A percentile compares a stretch with the other conserved stretches of the same genome.
Conservation (phyloP, 176 grass and related monocot species). For the Olyra latifolia region DNA sequence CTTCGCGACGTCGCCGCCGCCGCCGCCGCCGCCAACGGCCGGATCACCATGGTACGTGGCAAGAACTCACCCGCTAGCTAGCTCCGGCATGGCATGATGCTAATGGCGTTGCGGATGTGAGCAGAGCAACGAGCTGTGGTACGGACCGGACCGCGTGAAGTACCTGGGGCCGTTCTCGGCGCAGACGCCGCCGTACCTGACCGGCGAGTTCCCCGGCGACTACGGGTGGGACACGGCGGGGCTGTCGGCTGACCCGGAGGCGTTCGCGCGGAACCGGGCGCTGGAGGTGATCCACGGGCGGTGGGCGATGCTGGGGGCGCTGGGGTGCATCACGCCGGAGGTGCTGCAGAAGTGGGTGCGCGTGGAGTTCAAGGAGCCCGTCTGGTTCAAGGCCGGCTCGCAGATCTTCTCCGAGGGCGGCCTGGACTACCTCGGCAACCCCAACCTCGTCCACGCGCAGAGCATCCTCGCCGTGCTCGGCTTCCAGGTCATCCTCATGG, state of each 20-base stretch:
- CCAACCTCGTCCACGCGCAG: slow-evolving; percentile 96
- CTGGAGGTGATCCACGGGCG: slow-evolving; percentile 95
- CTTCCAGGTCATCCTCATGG: slow-evolving; percentile 93
- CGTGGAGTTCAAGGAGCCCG: slow-evolving; percentile 94
- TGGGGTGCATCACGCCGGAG: slow-evolving; percentile 91
- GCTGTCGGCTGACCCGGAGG: slow-evolving; percentile 90
- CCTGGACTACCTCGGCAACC: slow-evolving; percentile 96
- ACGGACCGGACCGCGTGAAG: slow-evolving; percentile 82
- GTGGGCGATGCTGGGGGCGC: slow-evolving; percentile 93
- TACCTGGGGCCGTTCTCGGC: slow-evolving; percentile 96
- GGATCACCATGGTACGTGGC: slow-evolving; percentile 76
- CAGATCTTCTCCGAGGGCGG: slow-evolving; percentile 98
- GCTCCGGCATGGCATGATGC: too few species aligned
- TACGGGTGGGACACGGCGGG: slow-evolving; percentile 97
- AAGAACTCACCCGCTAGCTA: neutral
- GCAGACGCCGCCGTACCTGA: slow-evolving; percentile 86
- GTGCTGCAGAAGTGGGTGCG: slow-evolving; percentile 86
- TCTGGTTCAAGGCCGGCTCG: slow-evolving; percentile 97
- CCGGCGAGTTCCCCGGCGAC: slow-evolving; percentile 89
- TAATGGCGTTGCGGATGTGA: too few species aligned
- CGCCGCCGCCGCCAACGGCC: slow-evolving; percentile 54
- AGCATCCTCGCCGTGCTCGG: slow-evolving; percentile 91
- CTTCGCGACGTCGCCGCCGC: slow-evolving; percentile 59
- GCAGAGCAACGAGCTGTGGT: slow-evolving; percentile 88
- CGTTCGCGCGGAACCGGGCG: slow-evolving; percentile 85